Conservation (phyloP, 345 rosid species). For the Salix dunnii region DNA sequence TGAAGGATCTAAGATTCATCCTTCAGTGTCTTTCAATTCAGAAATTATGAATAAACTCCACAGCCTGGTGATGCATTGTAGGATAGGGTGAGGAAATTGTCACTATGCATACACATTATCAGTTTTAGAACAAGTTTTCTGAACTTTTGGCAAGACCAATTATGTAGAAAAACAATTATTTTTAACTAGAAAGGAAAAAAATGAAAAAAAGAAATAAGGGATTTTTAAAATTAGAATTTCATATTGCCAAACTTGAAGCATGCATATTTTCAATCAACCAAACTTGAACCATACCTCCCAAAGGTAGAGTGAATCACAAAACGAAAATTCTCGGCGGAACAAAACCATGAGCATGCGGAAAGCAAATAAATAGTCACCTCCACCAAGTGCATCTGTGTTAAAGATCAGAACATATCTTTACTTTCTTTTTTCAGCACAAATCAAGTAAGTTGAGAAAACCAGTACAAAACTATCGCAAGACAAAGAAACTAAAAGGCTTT, state of each 20-base stretch:
- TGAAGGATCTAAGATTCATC: neutral
- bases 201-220: neutral
- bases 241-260: neutral
- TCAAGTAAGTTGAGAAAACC: conserved; percentile 6
- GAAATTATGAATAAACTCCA: neutral
- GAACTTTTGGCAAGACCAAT: neutral
- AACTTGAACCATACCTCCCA: conserved; percentile 77
- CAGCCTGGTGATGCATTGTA: neutral
- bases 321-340: conserved; percentile 93
- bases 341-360: conserved; percentile 96
- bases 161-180: neutral
- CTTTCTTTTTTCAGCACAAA: conserved; percentile 5
- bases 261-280: neutral
- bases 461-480: neutral
- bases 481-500: neutral
- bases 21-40: neutral
- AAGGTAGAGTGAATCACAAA: conserved; percentile 88
- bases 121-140: neutral
- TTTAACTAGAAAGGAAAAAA: neutral
- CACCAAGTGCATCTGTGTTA: conserved; percentile 77
- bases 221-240: neutral
- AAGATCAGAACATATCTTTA: conserved; percentile 9
- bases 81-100: neutral
- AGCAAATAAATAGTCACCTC: conserved; percentile 96
- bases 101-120: neutral